Evolutionary conservation across 148 eudicot genomes (phyloP), one percentile per base, ranked within the genome.

Genomic region (Fagopyrum esculentum): DNA sequence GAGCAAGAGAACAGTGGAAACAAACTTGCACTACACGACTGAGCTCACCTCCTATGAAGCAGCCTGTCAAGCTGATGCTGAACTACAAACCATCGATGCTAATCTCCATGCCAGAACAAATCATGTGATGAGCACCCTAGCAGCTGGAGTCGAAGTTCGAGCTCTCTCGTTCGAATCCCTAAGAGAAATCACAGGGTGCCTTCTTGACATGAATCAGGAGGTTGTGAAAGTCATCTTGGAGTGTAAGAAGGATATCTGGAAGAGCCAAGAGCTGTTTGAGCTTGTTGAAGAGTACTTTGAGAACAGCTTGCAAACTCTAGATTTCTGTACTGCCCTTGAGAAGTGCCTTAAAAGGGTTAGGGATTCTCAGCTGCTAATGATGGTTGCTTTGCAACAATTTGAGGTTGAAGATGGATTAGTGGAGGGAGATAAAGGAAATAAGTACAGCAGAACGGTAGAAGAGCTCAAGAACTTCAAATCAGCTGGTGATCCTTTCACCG

Each of bases 221-320:
- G 98, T 96, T 46, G 99, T 96, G 40, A 96, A 96, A 57, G 97
- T 96, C 15, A 90, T 96, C 77, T 80, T 92, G 48, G 94, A 92
- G 30, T 90, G 98, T 81, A 96, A 96, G 90, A 87, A 90, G 79
- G 99, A 96, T 15, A 92, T 96, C 57, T 92, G 99, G 99, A 96
- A 90, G 79, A 92, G 86, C 49, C 92, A 90, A 26, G 98, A 96
- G 74, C 74, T 96, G 73, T 96, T 96, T 75, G 98, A 96, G 78
- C 91, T 96, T 19, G 99, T 96, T 0, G 99, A 96, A 72, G 99
- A 96, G 79, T 96, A 96, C 81, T 96, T 96, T 49, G 99, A 96
- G 72, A 96, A 89, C 48, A 92, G 98, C 64, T 81, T 96, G 15
- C 90, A 86, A 66, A 92, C 98, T 29, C 89, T 96, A 0, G 99